Evolutionary conservation across 2,329 filamentous ascomycete species (phyloP).

Genomic region (Paraphaeosphaeria sporulosa): DNA sequence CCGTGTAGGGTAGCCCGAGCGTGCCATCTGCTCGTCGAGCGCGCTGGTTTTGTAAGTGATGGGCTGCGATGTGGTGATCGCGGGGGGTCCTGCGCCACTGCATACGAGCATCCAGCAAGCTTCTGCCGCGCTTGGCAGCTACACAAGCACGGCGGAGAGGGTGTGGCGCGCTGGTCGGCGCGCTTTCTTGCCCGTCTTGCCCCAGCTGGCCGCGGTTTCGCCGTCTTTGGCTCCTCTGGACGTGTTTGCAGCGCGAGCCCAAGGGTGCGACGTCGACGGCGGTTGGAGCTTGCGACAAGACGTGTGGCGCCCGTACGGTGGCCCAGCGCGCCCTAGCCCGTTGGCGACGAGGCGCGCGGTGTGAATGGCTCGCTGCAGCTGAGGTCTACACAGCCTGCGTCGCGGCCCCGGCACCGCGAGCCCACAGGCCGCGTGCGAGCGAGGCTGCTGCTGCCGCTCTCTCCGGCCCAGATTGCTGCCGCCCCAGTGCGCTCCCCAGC

Average conservation of each 20-base stretch:
- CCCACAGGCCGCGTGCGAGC: slow-evolving; percentile 7
- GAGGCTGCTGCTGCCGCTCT: not conserved
- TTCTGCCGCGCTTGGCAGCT: too few species aligned
- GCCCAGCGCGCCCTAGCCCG: not conserved
- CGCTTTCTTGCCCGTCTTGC: too few species aligned
- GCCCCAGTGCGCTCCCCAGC: not conserved
- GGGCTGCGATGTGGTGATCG: not conserved
- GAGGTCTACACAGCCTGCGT: slow-evolving; percentile 7
- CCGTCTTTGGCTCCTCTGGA: not conserved
- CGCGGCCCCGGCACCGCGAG: not conserved
- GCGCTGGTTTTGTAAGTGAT: not conserved
- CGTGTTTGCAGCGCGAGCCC: not conserved
- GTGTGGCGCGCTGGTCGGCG: too few species aligned
- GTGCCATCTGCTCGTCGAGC: not conserved
- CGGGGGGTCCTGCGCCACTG: slow-evolving; percentile 3
- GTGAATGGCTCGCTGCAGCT: not conserved
- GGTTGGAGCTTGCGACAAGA: not conserved
- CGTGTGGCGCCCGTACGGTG: not conserved
- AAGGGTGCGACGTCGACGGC: not conserved
- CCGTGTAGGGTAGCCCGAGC: slow-evolving; percentile 16
- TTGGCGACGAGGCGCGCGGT: not conserved
- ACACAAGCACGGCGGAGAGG: too few species aligned
- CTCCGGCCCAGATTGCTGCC: not conserved
- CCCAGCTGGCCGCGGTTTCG: too few species aligned
- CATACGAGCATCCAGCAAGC: not conserved